Evolutionary conservation across 148 eudicot genomes (phyloP).

Genomic region (Drosera capensis): DNA sequence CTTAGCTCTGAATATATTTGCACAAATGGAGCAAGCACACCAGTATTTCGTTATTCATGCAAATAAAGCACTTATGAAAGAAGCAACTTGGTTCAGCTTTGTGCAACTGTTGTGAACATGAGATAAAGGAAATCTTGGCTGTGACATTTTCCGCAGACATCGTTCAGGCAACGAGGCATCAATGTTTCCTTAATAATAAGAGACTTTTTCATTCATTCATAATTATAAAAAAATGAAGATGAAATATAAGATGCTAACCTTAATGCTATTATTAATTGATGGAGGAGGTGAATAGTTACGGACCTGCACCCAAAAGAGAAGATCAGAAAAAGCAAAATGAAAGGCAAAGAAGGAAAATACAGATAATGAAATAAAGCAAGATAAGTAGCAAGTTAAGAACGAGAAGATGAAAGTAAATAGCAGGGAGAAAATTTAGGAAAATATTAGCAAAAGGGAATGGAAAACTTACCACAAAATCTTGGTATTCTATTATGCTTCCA

Average conservation of each 20-base stretch:
- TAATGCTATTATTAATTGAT: slow-evolving; percentile 81
- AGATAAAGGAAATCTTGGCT: too few species aligned
- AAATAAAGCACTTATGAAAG: too few species aligned
- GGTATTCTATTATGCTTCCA: slow-evolving; percentile 78
- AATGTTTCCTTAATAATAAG: too few species aligned
- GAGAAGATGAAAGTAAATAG: too few species aligned
- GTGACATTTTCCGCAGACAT: too few species aligned
- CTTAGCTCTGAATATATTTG: too few species aligned
- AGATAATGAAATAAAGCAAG: background rate
- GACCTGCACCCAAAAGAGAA: slow-evolving; percentile 27
- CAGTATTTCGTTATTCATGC: too few species aligned
- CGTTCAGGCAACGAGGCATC: too few species aligned
- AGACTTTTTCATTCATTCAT: too few species aligned
- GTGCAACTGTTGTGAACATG: too few species aligned
- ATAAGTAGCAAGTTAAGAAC: background rate
- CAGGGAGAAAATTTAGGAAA: background rate
- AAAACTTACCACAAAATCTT: slow-evolving; percentile 61
- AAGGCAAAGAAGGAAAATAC: background rate
- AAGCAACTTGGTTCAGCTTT: too few species aligned
- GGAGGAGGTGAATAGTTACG: slow-evolving; percentile 71
- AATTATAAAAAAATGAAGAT: background rate
- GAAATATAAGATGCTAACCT: slow-evolving; percentile 27
- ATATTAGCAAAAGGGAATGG: background rate
- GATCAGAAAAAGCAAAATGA: slow-evolving; percentile 1
- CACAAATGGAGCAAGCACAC: too few species aligned